Conservation (phyloP, 2,329 filamentous ascomycete genomes). For the Rhynchosporium graminicola region DNA sequence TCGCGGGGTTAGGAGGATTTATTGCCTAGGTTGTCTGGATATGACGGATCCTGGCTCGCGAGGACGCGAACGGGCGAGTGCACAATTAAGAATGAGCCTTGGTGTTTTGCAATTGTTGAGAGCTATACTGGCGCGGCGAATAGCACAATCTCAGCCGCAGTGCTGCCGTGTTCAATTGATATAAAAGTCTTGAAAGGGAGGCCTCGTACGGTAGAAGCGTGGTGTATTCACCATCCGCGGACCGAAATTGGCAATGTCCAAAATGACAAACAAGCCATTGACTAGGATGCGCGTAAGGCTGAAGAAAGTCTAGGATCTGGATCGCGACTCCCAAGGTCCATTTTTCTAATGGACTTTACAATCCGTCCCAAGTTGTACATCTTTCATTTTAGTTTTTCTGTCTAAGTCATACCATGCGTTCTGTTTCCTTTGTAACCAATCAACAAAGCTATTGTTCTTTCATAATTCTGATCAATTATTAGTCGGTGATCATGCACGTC, state of each 20-base stretch:
- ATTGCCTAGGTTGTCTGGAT: conserved; percentile 36
- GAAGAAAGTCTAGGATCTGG: conserved; percentile 28
- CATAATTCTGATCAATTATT: background rate
- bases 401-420: conserved; percentile 8
- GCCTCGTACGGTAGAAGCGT: conserved; percentile 19
- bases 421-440: conserved; percentile 17
- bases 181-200: conserved; percentile 14
- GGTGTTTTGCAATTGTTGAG: conserved; percentile 9
- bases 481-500: conserved; percentile 3
- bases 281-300: conserved; percentile 38
- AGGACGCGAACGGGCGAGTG: background rate
- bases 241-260: conserved; percentile 36
- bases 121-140: conserved; percentile 20
- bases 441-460: conserved; percentile 12
- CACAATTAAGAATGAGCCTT: background rate
- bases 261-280: conserved; percentile 35
- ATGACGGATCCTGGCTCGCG: conserved; percentile 29
- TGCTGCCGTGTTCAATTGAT: conserved; percentile 25
- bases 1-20: conserved; percentile 35
- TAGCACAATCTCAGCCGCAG: conserved; percentile 30
- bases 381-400: conserved; percentile 12
- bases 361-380: background rate
- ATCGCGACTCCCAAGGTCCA: conserved; percentile 9
- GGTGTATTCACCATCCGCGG: conserved; percentile 19
- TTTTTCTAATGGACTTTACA: conserved; percentile 4